A percentile compares a stretch with the other conserved stretches of the same genome.
These are phyloP conservation scores for Ophiostoma pallidulum DNA, from an alignment of 2,329 filamentous ascomycete species.

Conservation along the genomic window DNA sequence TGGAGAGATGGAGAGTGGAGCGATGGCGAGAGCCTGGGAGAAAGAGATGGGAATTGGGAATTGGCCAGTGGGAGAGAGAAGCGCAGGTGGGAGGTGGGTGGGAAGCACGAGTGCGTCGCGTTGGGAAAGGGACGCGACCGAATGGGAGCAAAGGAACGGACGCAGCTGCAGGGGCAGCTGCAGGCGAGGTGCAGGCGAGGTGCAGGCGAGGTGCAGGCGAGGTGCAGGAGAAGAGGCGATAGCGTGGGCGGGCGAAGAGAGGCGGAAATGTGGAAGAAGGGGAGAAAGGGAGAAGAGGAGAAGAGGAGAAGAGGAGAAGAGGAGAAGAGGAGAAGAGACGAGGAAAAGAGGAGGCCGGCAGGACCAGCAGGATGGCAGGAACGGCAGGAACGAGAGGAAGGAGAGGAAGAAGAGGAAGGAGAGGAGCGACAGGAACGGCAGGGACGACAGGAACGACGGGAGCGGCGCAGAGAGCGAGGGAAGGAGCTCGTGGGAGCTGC, in stretches of 20 bases:
- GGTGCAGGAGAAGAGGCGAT: neutral
- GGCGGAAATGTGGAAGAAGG: neutral
- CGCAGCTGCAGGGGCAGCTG: neutral
- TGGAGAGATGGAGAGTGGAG: too few species aligned
- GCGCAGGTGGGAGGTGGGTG: too few species aligned
- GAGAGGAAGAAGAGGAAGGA: neutral
- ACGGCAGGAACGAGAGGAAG: neutral
- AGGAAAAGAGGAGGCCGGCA: conserved; percentile 3
- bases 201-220: neutral
- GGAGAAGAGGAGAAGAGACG: neutral
- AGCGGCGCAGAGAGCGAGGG: neutral
- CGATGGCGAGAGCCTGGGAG: too few species aligned
- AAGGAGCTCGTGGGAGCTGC: conserved; percentile 2
- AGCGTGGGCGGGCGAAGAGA: neutral
- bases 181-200: neutral
- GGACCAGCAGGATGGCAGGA: too few species aligned
- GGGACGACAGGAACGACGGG: neutral
- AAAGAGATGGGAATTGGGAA: neutral
- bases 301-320: neutral
- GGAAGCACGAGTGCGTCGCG: neutral
- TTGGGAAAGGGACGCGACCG: neutral
- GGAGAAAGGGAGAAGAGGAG: neutral
- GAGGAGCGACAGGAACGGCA: neutral
- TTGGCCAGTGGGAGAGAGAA: neutral
- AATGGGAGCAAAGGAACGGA: neutral